Evolutionary conservation across 139 green algal species (phyloP).

Genomic region (Coelastrella sp.): DNA sequence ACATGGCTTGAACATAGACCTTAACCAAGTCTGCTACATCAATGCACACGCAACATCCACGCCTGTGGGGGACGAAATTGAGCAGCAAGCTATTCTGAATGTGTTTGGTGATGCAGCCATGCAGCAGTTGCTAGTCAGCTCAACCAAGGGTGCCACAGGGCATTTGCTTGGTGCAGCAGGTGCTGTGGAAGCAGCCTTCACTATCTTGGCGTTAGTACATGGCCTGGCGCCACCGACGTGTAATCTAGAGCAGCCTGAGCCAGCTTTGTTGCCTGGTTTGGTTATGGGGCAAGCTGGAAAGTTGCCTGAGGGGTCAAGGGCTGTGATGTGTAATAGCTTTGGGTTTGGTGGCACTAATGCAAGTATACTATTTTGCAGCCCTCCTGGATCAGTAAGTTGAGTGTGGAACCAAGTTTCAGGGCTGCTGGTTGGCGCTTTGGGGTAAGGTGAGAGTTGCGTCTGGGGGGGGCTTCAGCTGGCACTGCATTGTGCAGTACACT

Average conservation of each 20-base stretch:
- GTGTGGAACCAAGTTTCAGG: too few relatives aligned
- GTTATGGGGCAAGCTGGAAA: conserved; percentile 40
- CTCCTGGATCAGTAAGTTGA: conserved; percentile 33
- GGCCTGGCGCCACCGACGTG: conserved; percentile 79
- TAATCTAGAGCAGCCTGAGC: conserved; percentile 83
- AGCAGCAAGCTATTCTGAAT: conserved; percentile 77
- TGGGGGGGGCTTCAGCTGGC: neutral
- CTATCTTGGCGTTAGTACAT: conserved; percentile 79
- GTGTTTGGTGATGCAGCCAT: conserved; percentile 76
- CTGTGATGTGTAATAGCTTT: conserved; percentile 93
- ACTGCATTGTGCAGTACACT: too few relatives aligned
- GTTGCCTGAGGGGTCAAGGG: conserved; percentile 49
- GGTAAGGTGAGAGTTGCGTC: too few relatives aligned
- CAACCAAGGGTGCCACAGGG: conserved; percentile 91
- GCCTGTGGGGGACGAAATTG: conserved; percentile 81
- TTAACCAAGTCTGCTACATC: conserved; percentile 85
- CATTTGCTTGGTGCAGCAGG: conserved; percentile 96
- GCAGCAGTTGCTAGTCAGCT: conserved; percentile 75
- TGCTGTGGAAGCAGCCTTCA: conserved; percentile 85
- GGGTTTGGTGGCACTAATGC: conserved; percentile 97
- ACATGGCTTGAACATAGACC: conserved; percentile 59
- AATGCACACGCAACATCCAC: conserved; percentile 96
- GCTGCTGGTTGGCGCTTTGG: too few relatives aligned
- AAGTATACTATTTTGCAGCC: conserved; percentile 79
- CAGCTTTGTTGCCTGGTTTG: conserved; percentile 56